Base-by-base conservation (phyloP, 177 flowering plant species). In the Vitis hybrid region DNA sequence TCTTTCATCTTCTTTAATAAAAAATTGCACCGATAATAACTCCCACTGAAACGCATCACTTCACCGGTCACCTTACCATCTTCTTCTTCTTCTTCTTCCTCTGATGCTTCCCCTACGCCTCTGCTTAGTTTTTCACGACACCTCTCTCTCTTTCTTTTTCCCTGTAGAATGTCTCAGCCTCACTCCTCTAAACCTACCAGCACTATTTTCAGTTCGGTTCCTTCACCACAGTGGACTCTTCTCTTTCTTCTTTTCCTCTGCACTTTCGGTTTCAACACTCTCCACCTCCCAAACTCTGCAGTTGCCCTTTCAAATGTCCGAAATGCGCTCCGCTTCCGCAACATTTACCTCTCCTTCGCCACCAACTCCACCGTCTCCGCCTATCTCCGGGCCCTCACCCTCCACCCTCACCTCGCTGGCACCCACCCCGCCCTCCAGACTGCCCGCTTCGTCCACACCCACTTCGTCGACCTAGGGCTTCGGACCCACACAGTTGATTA, bases 381-480 rank as follows among this genome's bases (percentile, higher is more conserved):
- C 60, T 83, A 86, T 87, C 98, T 93, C 68, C 88, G 83, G 58
- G 73, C 81, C 68, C 94, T 94, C 70, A 92, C 99, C 65, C 80
- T 66, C 17, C 87, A 77, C 61, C 94, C 97, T 60, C 99, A 94
- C 76, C 84, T 92, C 70, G 95, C 99, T 59, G 99, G 99, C 11
- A 92, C 99, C 5, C 54, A 66, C 1, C 75, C 74, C 52, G 77
- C 88, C 13, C 64, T 71, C 18, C 68, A 64, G 39, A 77, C 91
- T n/a, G 67, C 79, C 13, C 64, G 62, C 26, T 85, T 80, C 74
- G 91, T 93, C 56, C 66, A 59, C 6, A 13, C 75, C 73, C 87
- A 84, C 34, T 84, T 93, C 81, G 50, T 64, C 30, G 71, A 60
- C 59, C 74, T 85, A 4, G 78, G 77, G 26, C 81, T 92, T 23